Evolutionary conservation across 441 rosid genomes (phyloP).

Genomic region (Jatropha multifida): DNA sequence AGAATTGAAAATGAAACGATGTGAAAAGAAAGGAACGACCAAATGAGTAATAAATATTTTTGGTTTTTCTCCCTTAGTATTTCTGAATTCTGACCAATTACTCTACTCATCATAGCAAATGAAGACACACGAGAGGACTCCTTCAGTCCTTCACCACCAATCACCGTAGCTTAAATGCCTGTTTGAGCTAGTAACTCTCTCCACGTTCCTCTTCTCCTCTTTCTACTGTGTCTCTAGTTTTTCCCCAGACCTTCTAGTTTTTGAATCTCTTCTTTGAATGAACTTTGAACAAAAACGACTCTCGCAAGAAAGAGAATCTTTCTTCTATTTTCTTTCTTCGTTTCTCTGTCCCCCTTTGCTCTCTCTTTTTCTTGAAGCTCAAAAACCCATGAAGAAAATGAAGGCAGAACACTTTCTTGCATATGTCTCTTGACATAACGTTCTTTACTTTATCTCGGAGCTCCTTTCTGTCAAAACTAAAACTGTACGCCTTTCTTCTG

Average conservation of each 20-base stretch:
- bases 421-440: background rate
- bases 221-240: background rate
- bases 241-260: too few relatives aligned
- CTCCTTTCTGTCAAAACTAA: background rate
- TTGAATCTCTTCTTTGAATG: background rate
- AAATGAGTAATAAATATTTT: slow-evolving; percentile 7
- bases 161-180: background rate
- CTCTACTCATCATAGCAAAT: background rate
- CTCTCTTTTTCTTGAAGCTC: background rate
- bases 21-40: too few relatives aligned
- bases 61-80: slow-evolving; percentile 21
- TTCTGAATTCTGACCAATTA: slow-evolving; percentile 16
- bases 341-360: background rate
- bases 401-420: background rate
- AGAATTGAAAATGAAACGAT: too few relatives aligned
- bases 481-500: too few relatives aligned
- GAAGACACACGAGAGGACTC: background rate
- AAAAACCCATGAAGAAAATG: slow-evolving; percentile 10
- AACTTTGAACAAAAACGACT: background rate
- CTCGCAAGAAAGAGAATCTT: background rate
- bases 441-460: background rate
- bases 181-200: background rate
- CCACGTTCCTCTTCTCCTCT: background rate
- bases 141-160: background rate
- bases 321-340: background rate